These are phyloP conservation scores for Pinus albicaulis DNA, from an alignment of 75 land plant species.

Conservation along the genomic window DNA sequence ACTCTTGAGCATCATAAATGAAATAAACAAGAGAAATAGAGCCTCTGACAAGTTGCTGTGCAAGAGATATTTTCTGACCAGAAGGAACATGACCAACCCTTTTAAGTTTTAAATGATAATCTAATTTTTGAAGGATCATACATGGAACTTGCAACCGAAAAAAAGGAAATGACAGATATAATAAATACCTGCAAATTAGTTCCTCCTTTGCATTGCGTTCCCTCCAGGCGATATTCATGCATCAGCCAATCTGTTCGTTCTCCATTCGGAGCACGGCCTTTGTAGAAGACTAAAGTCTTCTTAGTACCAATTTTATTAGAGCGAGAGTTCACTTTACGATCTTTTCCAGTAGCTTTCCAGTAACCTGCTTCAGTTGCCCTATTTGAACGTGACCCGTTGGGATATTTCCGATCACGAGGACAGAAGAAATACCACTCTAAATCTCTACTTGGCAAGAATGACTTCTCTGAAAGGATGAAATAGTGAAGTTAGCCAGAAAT, in stretches of 20 bases:
- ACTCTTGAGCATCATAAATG: neutral
- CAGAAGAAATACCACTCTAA: constrained; percentile 17
- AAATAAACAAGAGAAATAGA: neutral
- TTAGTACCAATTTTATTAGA: constrained; percentile 18
- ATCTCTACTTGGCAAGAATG: constrained; percentile 10
- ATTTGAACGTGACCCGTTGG: constrained; percentile 26
- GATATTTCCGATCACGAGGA: constrained; percentile 9
- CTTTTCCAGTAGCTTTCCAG: constrained; percentile 38
- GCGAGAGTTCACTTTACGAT: constrained; percentile 14
- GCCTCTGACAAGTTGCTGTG: neutral
- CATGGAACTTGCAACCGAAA: neutral
- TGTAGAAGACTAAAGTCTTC: constrained; percentile 16
- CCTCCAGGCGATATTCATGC: constrained; percentile 14
- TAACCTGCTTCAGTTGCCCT: constrained; percentile 29
- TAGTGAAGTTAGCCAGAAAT: neutral
- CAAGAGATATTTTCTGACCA: neutral
- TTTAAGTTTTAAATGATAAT: neutral
- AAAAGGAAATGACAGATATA: neutral
- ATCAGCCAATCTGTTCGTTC: constrained; percentile 14
- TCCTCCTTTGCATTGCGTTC: constrained; percentile 7
- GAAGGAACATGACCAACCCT: neutral
- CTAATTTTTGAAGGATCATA: neutral
- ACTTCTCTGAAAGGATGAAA: constrained; percentile 4
- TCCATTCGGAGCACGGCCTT: constrained; percentile 20
- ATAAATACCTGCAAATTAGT: constrained; percentile 1